Conservation (phyloP, 129 eudicot genomes). For the Helichrysum umbraculigerum region DNA sequence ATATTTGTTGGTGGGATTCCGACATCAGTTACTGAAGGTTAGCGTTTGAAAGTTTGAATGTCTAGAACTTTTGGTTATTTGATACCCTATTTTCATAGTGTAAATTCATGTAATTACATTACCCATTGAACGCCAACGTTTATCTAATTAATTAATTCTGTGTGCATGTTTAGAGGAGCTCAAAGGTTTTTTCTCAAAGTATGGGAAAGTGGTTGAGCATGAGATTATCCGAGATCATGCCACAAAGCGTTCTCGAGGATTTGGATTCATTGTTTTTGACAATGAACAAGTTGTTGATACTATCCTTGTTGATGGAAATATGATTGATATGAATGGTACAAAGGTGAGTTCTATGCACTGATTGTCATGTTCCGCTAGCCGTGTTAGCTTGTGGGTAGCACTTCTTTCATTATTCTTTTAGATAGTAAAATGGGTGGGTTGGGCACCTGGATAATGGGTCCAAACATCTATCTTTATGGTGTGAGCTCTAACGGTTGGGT, state of each 20-base stretch:
- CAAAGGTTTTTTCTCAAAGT: constrained; percentile 80
- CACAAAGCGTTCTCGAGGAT: constrained; percentile 90
- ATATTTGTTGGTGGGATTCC: constrained; percentile 97
- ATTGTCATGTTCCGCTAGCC: neutral
- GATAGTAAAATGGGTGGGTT: neutral
- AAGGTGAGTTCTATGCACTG: constrained; percentile 53
- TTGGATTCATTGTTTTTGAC: constrained; percentile 90
- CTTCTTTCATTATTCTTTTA: neutral
- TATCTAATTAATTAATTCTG: neutral
- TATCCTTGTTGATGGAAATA: constrained; percentile 73
- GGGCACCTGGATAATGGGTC: neutral
- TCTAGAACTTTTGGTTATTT: neutral
- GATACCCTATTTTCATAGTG: neutral
- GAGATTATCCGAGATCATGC: constrained; percentile 92
- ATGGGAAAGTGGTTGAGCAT: constrained; percentile 86
- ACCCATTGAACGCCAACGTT: neutral
- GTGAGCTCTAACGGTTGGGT: neutral
- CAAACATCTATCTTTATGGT: neutral
- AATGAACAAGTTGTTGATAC: constrained; percentile 78
- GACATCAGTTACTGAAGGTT: constrained; percentile 82
- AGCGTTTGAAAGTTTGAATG: constrained; percentile 1
- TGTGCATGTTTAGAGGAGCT: constrained; percentile 53
- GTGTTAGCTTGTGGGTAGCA: neutral
- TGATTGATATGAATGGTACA: constrained; percentile 81
- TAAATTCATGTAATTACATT: neutral